Conservation (phyloP, 1,139 yeast species). For the Magnusiomyces suaveolens region DNA sequence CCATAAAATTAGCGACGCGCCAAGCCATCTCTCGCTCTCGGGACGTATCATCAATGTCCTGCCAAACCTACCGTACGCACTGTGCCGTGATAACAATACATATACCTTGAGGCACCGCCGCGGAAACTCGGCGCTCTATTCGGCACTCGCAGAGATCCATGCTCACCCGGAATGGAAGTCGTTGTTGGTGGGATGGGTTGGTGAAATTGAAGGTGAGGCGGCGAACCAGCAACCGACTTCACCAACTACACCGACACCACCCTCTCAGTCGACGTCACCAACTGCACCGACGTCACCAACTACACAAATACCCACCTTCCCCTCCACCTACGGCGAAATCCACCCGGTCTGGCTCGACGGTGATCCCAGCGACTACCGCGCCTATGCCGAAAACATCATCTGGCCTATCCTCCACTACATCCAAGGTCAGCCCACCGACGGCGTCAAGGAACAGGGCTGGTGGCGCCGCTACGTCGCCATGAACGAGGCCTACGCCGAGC, state of each 20-base stretch:
- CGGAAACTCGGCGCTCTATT: conserved; percentile 78
- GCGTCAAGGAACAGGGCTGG: conserved; percentile 61
- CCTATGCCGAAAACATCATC: conserved; percentile 77
- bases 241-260: no score
- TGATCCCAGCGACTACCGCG: conserved; percentile 58
- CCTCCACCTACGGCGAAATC: conserved; percentile 32
- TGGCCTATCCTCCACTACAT: conserved; percentile 97
- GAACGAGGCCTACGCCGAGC: conserved; percentile 82
- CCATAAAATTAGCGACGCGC: conserved; percentile 13
- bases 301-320: not conserved
- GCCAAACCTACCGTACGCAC: conserved; percentile 58
- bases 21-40: conserved; percentile 34
- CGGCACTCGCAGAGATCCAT: conserved; percentile 46
- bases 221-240: no score
- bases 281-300: not conserved
- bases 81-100: conserved; percentile 25
- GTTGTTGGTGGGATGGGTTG: conserved; percentile 90
- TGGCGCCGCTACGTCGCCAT: conserved; percentile 89
- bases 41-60: conserved; percentile 63
- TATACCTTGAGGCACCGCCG: conserved; percentile 38
- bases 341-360: conserved; percentile 78
- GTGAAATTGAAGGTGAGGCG: conserved; percentile 46
- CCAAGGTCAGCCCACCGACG: conserved; percentile 60
- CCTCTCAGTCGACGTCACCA: no score
- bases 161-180: conserved; percentile 71